Conservation (phyloP, 257 asterid species). For the Eucommia ulmoides region DNA sequence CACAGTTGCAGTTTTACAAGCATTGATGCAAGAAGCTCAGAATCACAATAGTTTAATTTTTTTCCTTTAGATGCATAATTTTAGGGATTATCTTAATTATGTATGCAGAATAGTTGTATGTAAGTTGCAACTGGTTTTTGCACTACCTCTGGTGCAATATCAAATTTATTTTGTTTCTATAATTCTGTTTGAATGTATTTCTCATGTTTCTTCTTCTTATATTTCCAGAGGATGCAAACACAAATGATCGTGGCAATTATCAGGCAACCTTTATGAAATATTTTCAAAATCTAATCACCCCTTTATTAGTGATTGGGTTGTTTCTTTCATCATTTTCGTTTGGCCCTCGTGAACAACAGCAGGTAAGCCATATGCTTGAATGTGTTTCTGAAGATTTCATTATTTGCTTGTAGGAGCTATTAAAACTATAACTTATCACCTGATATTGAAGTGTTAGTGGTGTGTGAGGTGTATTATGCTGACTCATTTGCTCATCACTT, state of each 20-base stretch:
- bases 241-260: slow-evolving; percentile 27
- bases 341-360: slow-evolving; percentile 37
- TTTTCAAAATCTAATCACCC: slow-evolving; percentile 23
- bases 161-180: background rate
- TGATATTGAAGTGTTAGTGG: background rate
- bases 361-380: slow-evolving; percentile 26
- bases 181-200: background rate
- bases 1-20: too few species aligned
- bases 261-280: slow-evolving; percentile 19
- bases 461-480: too few species aligned
- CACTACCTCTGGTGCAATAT: background rate
- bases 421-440: background rate
- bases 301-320: slow-evolving; percentile 33
- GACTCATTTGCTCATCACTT: too few species aligned
- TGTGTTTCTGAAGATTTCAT: too few species aligned
- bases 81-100: background rate
- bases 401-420: background rate
- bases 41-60: background rate
- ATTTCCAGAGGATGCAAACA: slow-evolving; percentile 46
- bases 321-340: slow-evolving; percentile 24
- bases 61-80: background rate
- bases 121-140: background rate
- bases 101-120: background rate
- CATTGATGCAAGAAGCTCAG: too few species aligned
- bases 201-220: slow-evolving; percentile 5